Base-by-base conservation (phyloP, 768 basidiomycete genomes). In the Kondoa malvinella region DNA sequence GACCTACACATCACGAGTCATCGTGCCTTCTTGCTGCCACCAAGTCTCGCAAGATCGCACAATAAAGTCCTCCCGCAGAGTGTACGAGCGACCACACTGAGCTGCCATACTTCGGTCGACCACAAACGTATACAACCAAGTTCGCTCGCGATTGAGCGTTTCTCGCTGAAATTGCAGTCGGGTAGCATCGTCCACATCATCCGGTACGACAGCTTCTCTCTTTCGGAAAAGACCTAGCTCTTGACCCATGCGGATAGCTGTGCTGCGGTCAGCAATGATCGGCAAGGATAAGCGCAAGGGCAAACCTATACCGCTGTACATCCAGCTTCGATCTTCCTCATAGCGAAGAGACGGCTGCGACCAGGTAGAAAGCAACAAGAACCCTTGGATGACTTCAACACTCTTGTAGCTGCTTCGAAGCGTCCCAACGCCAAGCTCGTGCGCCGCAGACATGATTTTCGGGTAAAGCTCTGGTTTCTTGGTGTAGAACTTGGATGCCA, bases 141-240 rank as follows among this genome's bases (percentile, higher is more conserved):
- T 90, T 60, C 94, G 80, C 77, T 96, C 94, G 57, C 94, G 84
- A 76, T 96, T 99, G 78, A 89, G 86, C 16, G 96, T 85, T 79
- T 96, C 88, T 12, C 65, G 57, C 34, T 70, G 68, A 82, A 77
- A 73, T 88, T 89, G 64, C 88, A 84, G 26, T 86, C 83, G 65
- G 82, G 83, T 33, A 86, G 70, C 87, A 74, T 92, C 91, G 21
- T 85, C 80, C 0, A 86, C 85, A 69, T 89, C 86, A 27, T 81
- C 69, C 50, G 80, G 71, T 81, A 83, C 26, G 79, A 77, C 81
- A 40, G 78, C 75, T n/a, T 79, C 79, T 4, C 87, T 87, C 76
- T 94, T 92, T 66, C 92, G 85, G 75, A 97, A 92, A 66, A 99
- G 78, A 76, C 96, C 97, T 34, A 99, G 79, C 77, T 99, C 94